These are phyloP conservation scores for Trichoderma gracile DNA, from an alignment of 2,329 filamentous ascomycete genomes.

Conservation along the genomic window DNA sequence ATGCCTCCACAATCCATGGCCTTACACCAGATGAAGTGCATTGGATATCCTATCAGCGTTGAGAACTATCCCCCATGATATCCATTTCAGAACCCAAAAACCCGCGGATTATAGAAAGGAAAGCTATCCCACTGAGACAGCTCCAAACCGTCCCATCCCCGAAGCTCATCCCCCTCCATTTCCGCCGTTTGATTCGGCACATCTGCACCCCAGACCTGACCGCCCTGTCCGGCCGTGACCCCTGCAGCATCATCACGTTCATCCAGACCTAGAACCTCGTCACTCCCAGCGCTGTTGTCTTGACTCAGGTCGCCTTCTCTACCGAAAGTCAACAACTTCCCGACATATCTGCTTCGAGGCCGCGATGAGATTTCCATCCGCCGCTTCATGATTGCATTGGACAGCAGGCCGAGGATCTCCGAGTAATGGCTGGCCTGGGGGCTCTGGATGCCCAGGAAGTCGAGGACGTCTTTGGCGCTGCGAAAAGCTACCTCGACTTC, in stretches of 20 bases:
- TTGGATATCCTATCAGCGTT: background rate
- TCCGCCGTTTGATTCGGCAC: conserved; percentile 17
- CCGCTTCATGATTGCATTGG: conserved; percentile 47
- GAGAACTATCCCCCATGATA: background rate
- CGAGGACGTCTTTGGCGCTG: conserved; percentile 52
- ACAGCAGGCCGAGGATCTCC: conserved; percentile 53
- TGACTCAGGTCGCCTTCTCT: background rate
- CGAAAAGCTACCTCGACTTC: conserved; percentile 52
- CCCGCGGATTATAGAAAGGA: conserved; percentile 27
- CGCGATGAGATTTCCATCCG: conserved; percentile 33
- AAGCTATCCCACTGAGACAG: conserved; percentile 40
- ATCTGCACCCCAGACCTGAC: conserved; percentile 23
- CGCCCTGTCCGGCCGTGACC: conserved; percentile 12
- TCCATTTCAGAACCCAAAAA: conserved; percentile 10
- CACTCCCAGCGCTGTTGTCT: background rate
- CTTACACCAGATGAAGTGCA: too few relatives aligned
- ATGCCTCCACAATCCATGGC: background rate
- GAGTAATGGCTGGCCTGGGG: conserved; percentile 59
- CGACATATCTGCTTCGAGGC: conserved; percentile 35
- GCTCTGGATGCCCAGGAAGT: conserved; percentile 49
- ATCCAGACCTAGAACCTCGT: background rate
- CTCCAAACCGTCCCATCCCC: conserved; percentile 37
- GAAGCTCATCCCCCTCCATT: conserved; percentile 28
- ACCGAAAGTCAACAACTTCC: conserved; percentile 33
- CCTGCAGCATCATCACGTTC: background rate